Conservation (phyloP, 495 filamentous ascomycete species). For the Staphylotrichum longicolle region DNA sequence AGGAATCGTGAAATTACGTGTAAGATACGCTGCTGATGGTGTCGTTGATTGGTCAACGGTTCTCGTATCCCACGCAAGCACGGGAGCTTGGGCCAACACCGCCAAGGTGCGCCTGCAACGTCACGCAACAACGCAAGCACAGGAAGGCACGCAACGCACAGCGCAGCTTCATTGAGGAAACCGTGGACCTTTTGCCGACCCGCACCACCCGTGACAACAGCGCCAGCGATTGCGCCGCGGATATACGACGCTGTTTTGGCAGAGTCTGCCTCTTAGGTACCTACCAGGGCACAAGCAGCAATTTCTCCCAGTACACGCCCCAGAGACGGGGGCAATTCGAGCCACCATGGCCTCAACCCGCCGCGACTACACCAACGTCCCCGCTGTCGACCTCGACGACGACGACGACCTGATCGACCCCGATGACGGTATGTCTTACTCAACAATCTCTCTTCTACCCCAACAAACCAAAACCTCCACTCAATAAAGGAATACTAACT, state of each 20-base stretch:
- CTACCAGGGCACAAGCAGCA: neutral
- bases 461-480: neutral
- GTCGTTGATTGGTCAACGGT: too few relatives aligned
- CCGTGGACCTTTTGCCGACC: constrained; percentile 9
- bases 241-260: neutral
- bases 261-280: neutral
- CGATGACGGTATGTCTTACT: constrained; percentile 69
- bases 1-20: too few relatives aligned
- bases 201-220: neutral
- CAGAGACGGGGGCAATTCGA: neutral
- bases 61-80: too few relatives aligned
- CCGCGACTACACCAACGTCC: constrained; percentile 60
- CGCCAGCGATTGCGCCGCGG: neutral
- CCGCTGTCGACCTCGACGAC: constrained; percentile 76
- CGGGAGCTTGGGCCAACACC: constrained; percentile 9
- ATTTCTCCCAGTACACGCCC: neutral
- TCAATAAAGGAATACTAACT: neutral
- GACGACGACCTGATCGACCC: constrained; percentile 90
- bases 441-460: neutral
- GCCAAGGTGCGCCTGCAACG: constrained; percentile 12
- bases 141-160: neutral
- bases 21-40: too few relatives aligned
- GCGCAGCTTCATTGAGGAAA: constrained; percentile 7
- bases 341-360: constrained; percentile 35
- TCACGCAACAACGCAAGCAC: neutral